Evolutionary conservation across 1,284 basidiomycete genomes (phyloP).

Genomic region (Bjerkandera adusta): DNA sequence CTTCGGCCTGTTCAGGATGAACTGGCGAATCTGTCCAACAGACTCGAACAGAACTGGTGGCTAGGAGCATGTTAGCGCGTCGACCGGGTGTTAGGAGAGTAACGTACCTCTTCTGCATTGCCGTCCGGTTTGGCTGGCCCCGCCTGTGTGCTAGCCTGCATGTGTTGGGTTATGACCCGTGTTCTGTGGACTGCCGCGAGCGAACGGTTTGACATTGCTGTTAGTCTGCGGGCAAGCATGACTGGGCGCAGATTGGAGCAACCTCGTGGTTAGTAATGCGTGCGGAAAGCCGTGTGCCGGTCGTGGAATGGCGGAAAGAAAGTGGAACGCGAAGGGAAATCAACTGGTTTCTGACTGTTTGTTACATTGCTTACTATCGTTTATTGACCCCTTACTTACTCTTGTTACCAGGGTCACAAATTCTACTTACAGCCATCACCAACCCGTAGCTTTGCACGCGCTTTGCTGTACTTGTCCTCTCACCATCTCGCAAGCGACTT

Average conservation of each 20-base stretch:
- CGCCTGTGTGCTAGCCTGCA: slow-evolving; percentile 41
- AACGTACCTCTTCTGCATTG: slow-evolving; percentile 13
- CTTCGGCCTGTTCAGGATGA: slow-evolving; percentile 78
- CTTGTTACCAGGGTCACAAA: background rate
- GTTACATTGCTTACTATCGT: background rate
- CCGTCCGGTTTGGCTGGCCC: slow-evolving; percentile 13
- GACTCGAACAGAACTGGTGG: slow-evolving; percentile 71
- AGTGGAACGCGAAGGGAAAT: too few relatives aligned
- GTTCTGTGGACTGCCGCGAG: slow-evolving; percentile 45
- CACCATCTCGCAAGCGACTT: too few relatives aligned
- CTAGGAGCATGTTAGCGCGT: slow-evolving; percentile 29
- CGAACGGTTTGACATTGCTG: slow-evolving; percentile 43
- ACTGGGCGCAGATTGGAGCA: too few relatives aligned
- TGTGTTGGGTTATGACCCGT: slow-evolving; percentile 57
- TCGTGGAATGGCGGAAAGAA: too few relatives aligned
- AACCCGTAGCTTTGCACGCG: too few relatives aligned
- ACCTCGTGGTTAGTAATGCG: too few relatives aligned
- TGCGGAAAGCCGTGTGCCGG: slow-evolving; percentile 1
- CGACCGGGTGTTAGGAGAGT: background rate
- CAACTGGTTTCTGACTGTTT: too few relatives aligned
- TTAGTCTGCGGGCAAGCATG: slow-evolving; percentile 25
- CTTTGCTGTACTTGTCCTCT: too few relatives aligned
- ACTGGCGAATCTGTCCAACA: slow-evolving; percentile 60
- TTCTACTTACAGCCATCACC: too few relatives aligned
- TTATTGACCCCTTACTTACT: background rate